These are phyloP conservation scores for Sphagnum contortum DNA, from an alignment of 225 moss, liverwort and hornwort species.

Conservation along the genomic window DNA sequence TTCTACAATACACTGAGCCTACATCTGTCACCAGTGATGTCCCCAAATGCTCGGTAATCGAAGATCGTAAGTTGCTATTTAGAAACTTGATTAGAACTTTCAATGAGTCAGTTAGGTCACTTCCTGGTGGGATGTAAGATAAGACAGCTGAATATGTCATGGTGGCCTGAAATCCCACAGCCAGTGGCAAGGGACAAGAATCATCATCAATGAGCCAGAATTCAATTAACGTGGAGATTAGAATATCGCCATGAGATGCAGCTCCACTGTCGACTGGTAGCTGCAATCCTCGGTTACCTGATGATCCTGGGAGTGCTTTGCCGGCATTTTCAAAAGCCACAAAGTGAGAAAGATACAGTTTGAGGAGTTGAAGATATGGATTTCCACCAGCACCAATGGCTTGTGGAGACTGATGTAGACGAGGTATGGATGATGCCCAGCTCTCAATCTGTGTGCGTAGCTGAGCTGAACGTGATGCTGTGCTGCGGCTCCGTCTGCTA, in stretches of 20 bases:
- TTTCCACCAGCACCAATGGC: constrained; percentile 33
- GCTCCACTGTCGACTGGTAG: constrained; percentile 28
- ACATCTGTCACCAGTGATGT: constrained; percentile 34
- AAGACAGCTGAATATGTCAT: constrained; percentile 22
- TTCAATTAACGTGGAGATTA: constrained; percentile 39
- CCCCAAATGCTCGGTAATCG: constrained; percentile 27
- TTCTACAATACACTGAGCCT: constrained; percentile 28
- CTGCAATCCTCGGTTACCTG: constrained; percentile 17
- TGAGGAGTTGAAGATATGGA: constrained; percentile 56
- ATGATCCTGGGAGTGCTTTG: constrained; percentile 12
- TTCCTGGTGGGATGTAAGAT: constrained; percentile 57
- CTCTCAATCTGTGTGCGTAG: constrained; percentile 49
- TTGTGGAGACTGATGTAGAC: constrained; percentile 48
- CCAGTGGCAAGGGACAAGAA: constrained; percentile 50
- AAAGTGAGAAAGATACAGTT: constrained; percentile 61
- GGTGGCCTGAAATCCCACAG: constrained; percentile 21
- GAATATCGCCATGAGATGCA: constrained; percentile 51
- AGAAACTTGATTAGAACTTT: constrained; percentile 57
- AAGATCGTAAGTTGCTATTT: constrained; percentile 38
- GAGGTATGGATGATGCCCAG: constrained; percentile 64
- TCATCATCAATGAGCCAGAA: constrained; percentile 70
- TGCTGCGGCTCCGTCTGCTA: constrained; percentile 27
- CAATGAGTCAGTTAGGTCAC: constrained; percentile 53
- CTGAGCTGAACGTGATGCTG: constrained; percentile 43
- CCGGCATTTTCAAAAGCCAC: constrained; percentile 26